Base-by-base conservation (phyloP, 1,139 yeast species). In the Waltiozyma sp. region DNA sequence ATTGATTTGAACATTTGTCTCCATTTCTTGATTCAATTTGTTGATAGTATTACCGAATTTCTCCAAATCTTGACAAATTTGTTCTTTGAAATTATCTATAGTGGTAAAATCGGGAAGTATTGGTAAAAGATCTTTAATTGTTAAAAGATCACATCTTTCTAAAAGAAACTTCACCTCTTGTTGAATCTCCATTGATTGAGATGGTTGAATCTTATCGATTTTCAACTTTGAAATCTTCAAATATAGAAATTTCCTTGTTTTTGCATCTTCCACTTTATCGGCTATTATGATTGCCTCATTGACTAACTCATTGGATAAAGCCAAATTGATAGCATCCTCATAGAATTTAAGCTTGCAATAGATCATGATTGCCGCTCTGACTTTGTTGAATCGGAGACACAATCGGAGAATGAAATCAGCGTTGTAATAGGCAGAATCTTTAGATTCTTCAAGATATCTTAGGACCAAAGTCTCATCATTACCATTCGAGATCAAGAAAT, bases 51-150 rank as follows among this genome's bases (percentile, higher is more conserved):
- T 62, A 43, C 88, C 87, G 57, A 87, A 83, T 37, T 70, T 72
- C 55, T 87, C 89, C 51, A 91, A 67, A 5, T 93, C 83, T 37
- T 72, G 67, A 28, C 91, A 86, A 35, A 93, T 76, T 53, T 88
- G 95, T 41, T 82, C 84, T 54, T 87, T 87, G 58, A 91, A 75
- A 47, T 84, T 79, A 52, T 87, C 94, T 41, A 91, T 80, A 40
- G 84, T 78, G 1, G 86, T 74, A 43, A 84, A 76, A 52, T 87
- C 91, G 0, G 96, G 95, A 53, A 89, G 81, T 31, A 87, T 64
- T 1, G 95, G 95, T 40, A 93, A 62, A 35, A 93, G 60, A 54
- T 91, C 97, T 52, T 86, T 89, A 42, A 91, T 78, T 3, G 80
- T 73, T 21, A 91, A 63, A n/a, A 71, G 49, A 31, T 73, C 78